These are phyloP conservation scores for Saccharomyces hybrid DNA, from an alignment of 1,139 yeast genomes.

Conservation along the genomic window DNA sequence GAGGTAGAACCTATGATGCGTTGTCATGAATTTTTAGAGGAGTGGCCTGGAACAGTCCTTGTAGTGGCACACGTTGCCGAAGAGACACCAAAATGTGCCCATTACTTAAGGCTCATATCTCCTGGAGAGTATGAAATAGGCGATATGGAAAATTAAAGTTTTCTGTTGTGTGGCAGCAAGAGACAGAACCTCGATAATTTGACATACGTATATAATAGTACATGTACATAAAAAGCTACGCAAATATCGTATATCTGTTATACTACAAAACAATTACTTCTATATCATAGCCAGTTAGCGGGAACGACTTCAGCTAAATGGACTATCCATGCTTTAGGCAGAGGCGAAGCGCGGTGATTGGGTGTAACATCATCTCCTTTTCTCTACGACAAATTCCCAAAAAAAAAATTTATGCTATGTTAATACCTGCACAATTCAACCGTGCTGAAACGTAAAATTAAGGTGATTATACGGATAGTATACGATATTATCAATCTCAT, in stretches of 20 bases:
- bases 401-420: not conserved
- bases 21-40: conserved; percentile 59
- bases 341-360: not conserved
- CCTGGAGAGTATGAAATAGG: conserved; percentile 32
- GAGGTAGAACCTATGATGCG: conserved; percentile 54
- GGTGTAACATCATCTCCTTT: not conserved
- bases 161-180: no score
- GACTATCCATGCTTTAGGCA: not conserved
- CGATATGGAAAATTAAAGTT: not conserved
- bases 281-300: not conserved
- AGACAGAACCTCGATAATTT: not conserved
- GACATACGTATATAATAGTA: not conserved
- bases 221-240: not conserved
- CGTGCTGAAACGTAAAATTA: not conserved
- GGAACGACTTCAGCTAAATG: not conserved
- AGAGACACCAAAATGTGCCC: conserved; percentile 54
- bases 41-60: conserved; percentile 62
- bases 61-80: conserved; percentile 67
- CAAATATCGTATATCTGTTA: no score
- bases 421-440: not conserved
- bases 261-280: not conserved
- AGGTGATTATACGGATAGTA: not conserved
- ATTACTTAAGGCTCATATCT: conserved; percentile 37
- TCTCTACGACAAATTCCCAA: not conserved
- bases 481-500: not conserved